Conservation (phyloP, 1,284 basidiomycete genomes). For the Ustilago bromivora region DNA sequence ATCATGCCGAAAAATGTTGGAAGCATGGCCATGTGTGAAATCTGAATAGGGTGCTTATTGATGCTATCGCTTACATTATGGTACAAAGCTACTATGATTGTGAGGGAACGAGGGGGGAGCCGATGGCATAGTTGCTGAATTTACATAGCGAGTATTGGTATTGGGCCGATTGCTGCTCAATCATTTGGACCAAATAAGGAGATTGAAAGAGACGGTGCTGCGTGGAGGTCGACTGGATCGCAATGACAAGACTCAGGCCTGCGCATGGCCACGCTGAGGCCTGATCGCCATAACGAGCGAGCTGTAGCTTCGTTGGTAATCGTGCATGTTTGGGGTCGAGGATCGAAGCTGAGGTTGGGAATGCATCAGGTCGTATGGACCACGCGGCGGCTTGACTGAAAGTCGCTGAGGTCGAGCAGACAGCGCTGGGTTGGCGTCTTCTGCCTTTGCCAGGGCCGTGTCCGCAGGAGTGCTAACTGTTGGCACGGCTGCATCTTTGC, state of each 20-base stretch:
- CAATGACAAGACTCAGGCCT: not conserved
- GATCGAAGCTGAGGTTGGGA: constrained; percentile 4
- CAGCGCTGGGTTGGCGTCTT: not conserved
- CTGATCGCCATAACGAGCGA: constrained; percentile 5
- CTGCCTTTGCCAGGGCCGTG: not conserved
- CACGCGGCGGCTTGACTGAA: not conserved
- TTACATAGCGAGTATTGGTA: not conserved
- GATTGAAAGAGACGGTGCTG: not conserved
- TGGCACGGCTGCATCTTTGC: not conserved
- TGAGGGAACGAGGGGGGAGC: too few relatives aligned
- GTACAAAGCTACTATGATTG: not conserved
- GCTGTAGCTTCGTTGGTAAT: not conserved
- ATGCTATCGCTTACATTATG: not conserved
- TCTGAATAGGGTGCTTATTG: not conserved
- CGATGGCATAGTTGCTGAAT: too few relatives aligned
- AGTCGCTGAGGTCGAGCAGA: not conserved
- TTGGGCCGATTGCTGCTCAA: too few relatives aligned
- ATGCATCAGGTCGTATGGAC: not conserved
- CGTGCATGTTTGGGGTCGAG: constrained; percentile 8
- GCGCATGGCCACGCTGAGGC: not conserved
- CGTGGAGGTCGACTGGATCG: not conserved
- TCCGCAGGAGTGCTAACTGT: not conserved
- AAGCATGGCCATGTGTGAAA: not conserved
- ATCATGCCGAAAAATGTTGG: not conserved
- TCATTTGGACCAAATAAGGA: too few relatives aligned